Conservation (phyloP, 495 filamentous ascomycete species). For the Xylaria acuta region DNA sequence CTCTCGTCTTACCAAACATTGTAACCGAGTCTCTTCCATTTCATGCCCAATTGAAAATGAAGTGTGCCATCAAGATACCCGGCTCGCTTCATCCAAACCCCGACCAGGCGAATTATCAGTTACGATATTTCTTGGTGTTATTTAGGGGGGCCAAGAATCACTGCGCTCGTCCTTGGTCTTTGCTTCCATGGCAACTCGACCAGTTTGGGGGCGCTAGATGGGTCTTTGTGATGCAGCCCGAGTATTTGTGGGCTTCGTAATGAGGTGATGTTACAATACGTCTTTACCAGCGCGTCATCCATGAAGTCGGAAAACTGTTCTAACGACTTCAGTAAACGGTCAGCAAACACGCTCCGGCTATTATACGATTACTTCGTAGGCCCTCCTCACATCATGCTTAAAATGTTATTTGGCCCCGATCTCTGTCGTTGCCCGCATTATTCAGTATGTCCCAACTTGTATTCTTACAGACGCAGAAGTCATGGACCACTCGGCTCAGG, state of each 20-base stretch:
- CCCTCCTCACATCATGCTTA: background rate
- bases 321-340: background rate
- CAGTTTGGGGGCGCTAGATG: background rate
- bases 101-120: background rate
- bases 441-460: background rate
- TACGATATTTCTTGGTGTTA: background rate
- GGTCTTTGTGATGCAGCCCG: background rate
- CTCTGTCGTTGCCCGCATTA: background rate
- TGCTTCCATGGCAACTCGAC: background rate
- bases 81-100: background rate
- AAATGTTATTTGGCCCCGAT: background rate
- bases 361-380: background rate
- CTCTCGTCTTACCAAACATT: background rate
- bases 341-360: background rate
- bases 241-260: background rate
- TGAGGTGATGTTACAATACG: background rate
- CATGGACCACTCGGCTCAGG: conserved; percentile 42
- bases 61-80: background rate
- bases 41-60: background rate
- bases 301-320: background rate
- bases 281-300: too few relatives aligned
- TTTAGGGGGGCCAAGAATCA: background rate
- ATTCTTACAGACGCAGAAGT: conserved; percentile 27
- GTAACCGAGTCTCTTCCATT: background rate
- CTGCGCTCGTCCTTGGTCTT: background rate